Conservation (phyloP, 306 rosid species). For the Fragaria ananassa region DNA sequence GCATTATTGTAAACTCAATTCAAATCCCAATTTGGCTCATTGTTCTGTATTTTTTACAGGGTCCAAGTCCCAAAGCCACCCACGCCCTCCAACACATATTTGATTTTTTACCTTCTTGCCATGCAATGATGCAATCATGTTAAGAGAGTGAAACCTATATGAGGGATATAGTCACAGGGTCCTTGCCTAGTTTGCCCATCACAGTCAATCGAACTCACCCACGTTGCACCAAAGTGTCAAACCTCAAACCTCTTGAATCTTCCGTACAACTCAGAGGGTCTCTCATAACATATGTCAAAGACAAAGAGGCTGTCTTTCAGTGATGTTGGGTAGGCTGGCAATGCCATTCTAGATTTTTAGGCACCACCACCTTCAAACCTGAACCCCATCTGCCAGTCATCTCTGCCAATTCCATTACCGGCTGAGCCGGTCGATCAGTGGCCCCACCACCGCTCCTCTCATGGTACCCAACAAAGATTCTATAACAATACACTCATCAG, state of each 20-base stretch:
- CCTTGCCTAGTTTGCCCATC: conserved; percentile 1
- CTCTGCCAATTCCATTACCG: not conserved
- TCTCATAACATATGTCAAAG: not conserved
- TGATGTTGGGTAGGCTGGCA: not conserved
- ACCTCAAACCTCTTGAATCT: not conserved
- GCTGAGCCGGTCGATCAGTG: conserved; percentile 4
- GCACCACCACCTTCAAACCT: not conserved
- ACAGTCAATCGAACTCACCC: conserved; percentile 5
- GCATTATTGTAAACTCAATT: not conserved
- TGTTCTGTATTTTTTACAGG: not conserved
- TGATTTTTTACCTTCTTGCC: not conserved
- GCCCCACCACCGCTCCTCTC: conserved; percentile 18
- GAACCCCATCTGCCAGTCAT: conserved; percentile 10
- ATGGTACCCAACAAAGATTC: conserved; percentile 8
- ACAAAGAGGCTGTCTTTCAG: not conserved
- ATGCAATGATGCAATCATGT: not conserved
- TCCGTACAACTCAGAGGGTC: conserved; percentile 5
- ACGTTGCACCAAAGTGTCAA: conserved; percentile 3
- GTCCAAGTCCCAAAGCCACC: conserved; percentile 15
- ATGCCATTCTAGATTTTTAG: not conserved
- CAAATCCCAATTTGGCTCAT: not conserved
- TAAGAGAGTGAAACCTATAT: not conserved
- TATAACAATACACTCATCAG: not conserved
- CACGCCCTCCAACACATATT: not conserved
- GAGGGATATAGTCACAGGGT: not conserved